Base-by-base conservation (phyloP, 2,329 filamentous ascomycete genomes). In the Parafenestella ontariensis region DNA sequence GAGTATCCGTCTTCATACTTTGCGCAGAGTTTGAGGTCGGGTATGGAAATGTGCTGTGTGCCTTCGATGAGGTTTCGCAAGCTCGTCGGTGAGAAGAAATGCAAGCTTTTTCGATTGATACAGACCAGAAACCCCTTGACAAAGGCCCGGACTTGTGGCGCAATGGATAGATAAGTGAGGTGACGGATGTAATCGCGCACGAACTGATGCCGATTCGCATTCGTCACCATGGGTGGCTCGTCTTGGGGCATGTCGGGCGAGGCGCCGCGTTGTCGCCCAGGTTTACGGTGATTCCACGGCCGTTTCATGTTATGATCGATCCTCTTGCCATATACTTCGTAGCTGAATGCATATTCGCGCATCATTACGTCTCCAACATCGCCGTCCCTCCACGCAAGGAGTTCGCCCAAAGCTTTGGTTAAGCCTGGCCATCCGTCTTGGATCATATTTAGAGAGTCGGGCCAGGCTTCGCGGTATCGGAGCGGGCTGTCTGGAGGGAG, bases 381-480 rank as follows among this genome's bases (percentile, higher is more conserved):
- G 0, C 91, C 91, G 46, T 95, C 89, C 42, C 89, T 83, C 91
- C 91, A 97, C 40, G 89, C 83, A 1, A 94, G 78, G 1, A 98
- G 79, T 3, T 83, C 81, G 4, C 86, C 87, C 15, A 99, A 81
- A 0, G 92, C 90, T 62, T 83, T 91, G 1, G 87, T 86, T 3
- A 96, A 82, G 15, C 89, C 87, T 1, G 92, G 90, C 94, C 94
- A 98, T 3, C 91, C 92, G 65, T 97, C 93, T n/a, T 83, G 81
- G 58, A 98, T 92, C 70, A 93, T 88, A 42, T 91, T 85, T 1
- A 95, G 44, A 18, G 54, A 48, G 7, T 52, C 50, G 18, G 41
- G 39, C 15, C 58, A 40, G 4, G 33, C 8, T 33, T 37, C 36
- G 7, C 33, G 17, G 17, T 44, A 36, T 21, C 47, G 79, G 52